Percentiles rank a stretch among this genome's conserved stretches.
These are phyloP conservation scores for Clarireedia hainanense DNA, from an alignment of 2,329 filamentous ascomycete genomes.

Conservation along the genomic window DNA sequence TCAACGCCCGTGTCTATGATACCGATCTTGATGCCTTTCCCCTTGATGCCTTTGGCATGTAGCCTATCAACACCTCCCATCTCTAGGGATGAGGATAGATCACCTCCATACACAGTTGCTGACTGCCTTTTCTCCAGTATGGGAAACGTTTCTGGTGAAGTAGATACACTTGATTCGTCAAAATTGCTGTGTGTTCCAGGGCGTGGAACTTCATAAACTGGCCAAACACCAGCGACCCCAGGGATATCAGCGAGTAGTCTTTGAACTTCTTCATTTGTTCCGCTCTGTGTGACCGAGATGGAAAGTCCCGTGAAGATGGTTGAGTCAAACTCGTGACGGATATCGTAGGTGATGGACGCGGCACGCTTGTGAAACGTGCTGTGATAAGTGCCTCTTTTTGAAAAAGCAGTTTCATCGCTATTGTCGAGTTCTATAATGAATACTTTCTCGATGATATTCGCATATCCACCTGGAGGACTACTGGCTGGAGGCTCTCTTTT, in stretches of 20 bases:
- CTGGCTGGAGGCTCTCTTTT: neutral
- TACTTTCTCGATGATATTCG: neutral
- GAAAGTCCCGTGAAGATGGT: constrained; percentile 3
- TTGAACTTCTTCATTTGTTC: neutral
- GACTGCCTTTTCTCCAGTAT: neutral
- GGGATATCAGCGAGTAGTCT: neutral
- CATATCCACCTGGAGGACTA: neutral
- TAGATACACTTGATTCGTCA: neutral
- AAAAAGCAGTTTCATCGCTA: neutral
- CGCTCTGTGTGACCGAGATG: neutral
- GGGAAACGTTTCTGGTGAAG: neutral
- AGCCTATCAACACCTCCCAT: constrained; percentile 32
- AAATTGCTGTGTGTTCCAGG: neutral
- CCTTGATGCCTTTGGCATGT: constrained; percentile 37
- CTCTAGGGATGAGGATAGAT: constrained; percentile 5
- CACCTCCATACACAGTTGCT: neutral
- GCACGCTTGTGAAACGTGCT: constrained; percentile 3
- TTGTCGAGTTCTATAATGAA: constrained; percentile 2
- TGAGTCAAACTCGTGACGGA: constrained; percentile 9
- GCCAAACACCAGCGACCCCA: neutral
- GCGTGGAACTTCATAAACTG: neutral
- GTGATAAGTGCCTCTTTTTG: neutral
- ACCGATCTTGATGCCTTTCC: constrained; percentile 37
- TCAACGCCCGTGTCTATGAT: constrained; percentile 40
- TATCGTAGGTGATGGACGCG: neutral